Evolutionary conservation across 257 asterid genomes (phyloP).

Genomic region (Ajuga chamaepitys): DNA sequence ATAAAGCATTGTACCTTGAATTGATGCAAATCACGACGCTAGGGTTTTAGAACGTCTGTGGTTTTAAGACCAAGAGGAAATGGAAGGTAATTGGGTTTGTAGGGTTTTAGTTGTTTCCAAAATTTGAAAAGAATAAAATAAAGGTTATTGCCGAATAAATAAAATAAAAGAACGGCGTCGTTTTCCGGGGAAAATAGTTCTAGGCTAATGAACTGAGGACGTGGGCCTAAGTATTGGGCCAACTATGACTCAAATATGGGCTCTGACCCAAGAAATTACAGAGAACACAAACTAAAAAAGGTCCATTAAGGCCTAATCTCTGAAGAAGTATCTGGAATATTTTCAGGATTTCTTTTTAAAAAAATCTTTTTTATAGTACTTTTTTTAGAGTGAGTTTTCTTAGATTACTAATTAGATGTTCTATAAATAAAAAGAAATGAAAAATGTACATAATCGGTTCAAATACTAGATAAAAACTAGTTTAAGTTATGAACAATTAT

Average conservation of each 20-base stretch:
- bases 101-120: background rate
- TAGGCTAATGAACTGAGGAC: background rate
- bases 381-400: too few species aligned
- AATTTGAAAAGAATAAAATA: background rate
- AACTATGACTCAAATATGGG: background rate
- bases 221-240: background rate
- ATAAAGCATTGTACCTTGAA: background rate
- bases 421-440: too few species aligned
- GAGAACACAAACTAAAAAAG: too few species aligned
- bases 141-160: background rate
- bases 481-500: too few species aligned
- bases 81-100: background rate
- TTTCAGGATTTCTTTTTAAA: too few species aligned
- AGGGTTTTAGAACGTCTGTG: constrained; percentile 11
- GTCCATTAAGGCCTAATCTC: too few species aligned
- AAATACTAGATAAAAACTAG: too few species aligned
- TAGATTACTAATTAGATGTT: too few species aligned
- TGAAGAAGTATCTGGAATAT: too few species aligned
- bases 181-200: background rate
- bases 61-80: background rate
- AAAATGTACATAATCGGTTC: too few species aligned
- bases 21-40: background rate
- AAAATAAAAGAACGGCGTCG: background rate
- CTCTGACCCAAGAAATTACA: too few species aligned
- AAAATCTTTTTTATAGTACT: too few species aligned